These are phyloP conservation scores for Cyclotella baltica DNA, from an alignment of 108 stramenopile species.

Conservation along the genomic window DNA sequence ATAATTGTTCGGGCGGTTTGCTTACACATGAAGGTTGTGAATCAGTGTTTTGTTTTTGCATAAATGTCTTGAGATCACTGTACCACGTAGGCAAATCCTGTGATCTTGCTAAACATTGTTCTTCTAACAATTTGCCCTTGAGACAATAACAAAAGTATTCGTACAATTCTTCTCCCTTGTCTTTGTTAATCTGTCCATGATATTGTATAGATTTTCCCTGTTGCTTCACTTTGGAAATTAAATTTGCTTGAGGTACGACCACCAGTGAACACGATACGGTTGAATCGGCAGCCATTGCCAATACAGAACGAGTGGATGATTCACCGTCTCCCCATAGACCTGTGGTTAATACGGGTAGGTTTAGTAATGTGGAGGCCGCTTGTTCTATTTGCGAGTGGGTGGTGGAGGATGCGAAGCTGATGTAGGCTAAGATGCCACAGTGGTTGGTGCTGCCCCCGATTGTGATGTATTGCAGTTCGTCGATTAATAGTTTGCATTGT, in stretches of 20 bases:
- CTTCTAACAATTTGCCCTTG: conserved; percentile 39
- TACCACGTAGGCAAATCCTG: conserved; percentile 32
- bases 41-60: background rate
- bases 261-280: conserved; percentile 35
- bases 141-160: conserved; percentile 55
- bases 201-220: conserved; percentile 76
- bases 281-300: conserved; percentile 20
- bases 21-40: conserved; percentile 14
- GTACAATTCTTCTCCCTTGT: conserved; percentile 57
- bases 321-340: conserved; percentile 73
- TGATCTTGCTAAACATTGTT: conserved; percentile 30
- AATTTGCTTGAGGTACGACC: conserved; percentile 74
- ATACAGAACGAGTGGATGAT: conserved; percentile 25
- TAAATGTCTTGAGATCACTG: background rate
- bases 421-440: conserved; percentile 65
- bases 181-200: conserved; percentile 67
- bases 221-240: conserved; percentile 65
- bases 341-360: conserved; percentile 64
- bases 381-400: conserved; percentile 49
- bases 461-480: conserved; percentile 29
- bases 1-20: conserved; percentile 55
- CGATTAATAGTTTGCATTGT: conserved; percentile 31
- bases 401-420: conserved; percentile 62
- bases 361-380: conserved; percentile 66
- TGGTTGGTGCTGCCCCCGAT: conserved; percentile 18